Conservation (phyloP, 495 filamentous ascomycete genomes). For the Xylaria venustula region DNA sequence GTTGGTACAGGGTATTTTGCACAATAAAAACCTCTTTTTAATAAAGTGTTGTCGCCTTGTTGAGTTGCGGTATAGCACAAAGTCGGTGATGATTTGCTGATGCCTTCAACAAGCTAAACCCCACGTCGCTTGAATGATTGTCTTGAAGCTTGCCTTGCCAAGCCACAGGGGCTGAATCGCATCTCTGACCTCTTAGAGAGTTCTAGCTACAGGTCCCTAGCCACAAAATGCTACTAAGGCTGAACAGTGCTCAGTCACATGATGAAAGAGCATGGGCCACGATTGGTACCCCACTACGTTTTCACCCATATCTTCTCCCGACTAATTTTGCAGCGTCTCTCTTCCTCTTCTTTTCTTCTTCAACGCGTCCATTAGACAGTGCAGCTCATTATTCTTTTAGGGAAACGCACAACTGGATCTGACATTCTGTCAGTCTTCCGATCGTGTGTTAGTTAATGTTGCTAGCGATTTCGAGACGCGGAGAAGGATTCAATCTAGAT, state of each 20-base stretch:
- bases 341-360: slow-evolving; percentile 38
- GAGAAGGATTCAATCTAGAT: slow-evolving; percentile 61
- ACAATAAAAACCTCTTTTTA: neutral
- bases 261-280: slow-evolving; percentile 6
- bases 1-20: neutral
- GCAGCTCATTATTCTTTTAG: slow-evolving; percentile 62
- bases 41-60: neutral
- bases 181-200: no score
- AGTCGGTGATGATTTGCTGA: neutral
- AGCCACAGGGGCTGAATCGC: slow-evolving; percentile 18
- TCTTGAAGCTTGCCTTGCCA: slow-evolving; percentile 8
- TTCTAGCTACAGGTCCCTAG: neutral
- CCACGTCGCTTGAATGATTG: slow-evolving; percentile 23
- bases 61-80: neutral
- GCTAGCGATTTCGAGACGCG: slow-evolving; percentile 80
- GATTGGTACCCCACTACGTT: neutral
- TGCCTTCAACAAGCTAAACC: slow-evolving; percentile 22
- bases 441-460: slow-evolving; percentile 61
- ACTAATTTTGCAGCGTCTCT: slow-evolving; percentile 15
- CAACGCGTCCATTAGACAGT: slow-evolving; percentile 88
- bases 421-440: slow-evolving; percentile 69
- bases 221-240: neutral
- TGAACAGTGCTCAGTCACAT: slow-evolving; percentile 8
- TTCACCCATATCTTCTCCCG: slow-evolving; percentile 17
- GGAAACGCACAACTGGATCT: slow-evolving; percentile 47